Evolutionary conservation across 2,329 filamentous ascomycete species (phyloP).

Genomic region (Aspergillus ibericus): DNA sequence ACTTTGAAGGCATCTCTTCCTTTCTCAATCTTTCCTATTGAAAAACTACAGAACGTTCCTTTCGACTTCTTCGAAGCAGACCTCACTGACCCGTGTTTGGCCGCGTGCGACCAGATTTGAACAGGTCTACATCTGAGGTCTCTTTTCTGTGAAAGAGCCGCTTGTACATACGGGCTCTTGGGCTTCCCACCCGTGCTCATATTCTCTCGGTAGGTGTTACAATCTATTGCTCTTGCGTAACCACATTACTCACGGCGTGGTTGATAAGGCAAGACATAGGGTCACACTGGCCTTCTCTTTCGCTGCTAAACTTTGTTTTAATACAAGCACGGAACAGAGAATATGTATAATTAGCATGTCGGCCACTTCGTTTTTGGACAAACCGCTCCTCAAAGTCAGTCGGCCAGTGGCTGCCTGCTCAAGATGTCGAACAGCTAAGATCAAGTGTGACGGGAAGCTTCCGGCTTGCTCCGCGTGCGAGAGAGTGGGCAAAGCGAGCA

Average conservation of each 20-base stretch:
- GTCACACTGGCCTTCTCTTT: neutral
- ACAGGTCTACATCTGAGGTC: neutral
- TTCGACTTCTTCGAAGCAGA: too few relatives aligned
- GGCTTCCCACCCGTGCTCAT: neutral
- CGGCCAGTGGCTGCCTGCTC: constrained; percentile 78
- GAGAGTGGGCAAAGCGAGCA: constrained; percentile 78
- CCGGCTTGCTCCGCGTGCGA: constrained; percentile 95
- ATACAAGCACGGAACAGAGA: constrained; percentile 9
- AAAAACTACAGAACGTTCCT: too few relatives aligned
- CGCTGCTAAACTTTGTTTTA: neutral
- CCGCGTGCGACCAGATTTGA: neutral
- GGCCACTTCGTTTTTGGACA: constrained; percentile 38
- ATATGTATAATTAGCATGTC: constrained; percentile 33
- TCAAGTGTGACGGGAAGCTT: constrained; percentile 96
- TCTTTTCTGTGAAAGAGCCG: neutral
- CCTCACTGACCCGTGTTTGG: neutral
- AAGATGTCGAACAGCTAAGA: constrained; percentile 84
- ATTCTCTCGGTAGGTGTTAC: neutral
- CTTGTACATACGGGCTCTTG: neutral
- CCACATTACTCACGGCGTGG: neutral
- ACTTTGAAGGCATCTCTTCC: neutral
- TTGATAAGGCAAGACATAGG: neutral
- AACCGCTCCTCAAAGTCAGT: constrained; percentile 59
- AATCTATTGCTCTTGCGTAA: neutral
- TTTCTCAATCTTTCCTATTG: neutral